Percentiles rank a stretch among this genome's conserved stretches.
These are phyloP conservation scores for Cymbopogon citratus DNA, from an alignment of 176 grass and related monocot species.

Conservation along the genomic window DNA sequence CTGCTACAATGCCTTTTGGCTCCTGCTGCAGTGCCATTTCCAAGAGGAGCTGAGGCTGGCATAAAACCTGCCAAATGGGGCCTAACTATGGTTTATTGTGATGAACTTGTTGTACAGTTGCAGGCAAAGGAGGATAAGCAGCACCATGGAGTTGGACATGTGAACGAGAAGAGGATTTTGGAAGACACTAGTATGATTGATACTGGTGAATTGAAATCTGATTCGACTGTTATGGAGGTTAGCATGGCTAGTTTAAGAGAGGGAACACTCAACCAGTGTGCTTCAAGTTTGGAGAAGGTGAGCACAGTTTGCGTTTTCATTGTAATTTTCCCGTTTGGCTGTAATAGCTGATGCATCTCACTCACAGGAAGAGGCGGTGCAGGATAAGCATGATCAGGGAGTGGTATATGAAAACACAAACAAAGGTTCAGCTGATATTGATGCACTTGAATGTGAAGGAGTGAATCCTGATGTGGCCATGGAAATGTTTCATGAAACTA, in stretches of 20 bases:
- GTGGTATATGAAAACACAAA: not conserved
- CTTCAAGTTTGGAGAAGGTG: slow-evolving; percentile 29
- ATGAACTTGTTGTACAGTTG: too few relatives aligned
- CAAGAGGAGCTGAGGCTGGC: too few relatives aligned
- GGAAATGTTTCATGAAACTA: not conserved
- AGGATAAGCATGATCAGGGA: slow-evolving; percentile 4
- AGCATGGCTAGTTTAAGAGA: not conserved
- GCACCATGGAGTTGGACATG: too few relatives aligned
- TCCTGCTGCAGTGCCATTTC: too few relatives aligned
- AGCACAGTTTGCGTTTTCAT: not conserved
- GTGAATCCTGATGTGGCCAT: slow-evolving; percentile 16
- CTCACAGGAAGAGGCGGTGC: not conserved
- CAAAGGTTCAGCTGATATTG: slow-evolving; percentile 3
- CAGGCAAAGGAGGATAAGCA: too few relatives aligned
- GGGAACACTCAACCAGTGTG: not conserved
- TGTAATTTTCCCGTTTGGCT: not conserved
- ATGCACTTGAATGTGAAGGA: slow-evolving; percentile 27
- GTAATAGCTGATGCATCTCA: not conserved
- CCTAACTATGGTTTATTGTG: too few relatives aligned
- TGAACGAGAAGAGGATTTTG: too few relatives aligned
- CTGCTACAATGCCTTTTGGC: too few relatives aligned
- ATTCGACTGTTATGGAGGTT: not conserved
- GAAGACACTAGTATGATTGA: not conserved
- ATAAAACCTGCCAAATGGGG: too few relatives aligned
- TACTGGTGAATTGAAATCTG: slow-evolving; percentile 7